Base-by-base conservation (phyloP, 495 filamentous ascomycete genomes). In the Durotheca rogersii region DNA sequence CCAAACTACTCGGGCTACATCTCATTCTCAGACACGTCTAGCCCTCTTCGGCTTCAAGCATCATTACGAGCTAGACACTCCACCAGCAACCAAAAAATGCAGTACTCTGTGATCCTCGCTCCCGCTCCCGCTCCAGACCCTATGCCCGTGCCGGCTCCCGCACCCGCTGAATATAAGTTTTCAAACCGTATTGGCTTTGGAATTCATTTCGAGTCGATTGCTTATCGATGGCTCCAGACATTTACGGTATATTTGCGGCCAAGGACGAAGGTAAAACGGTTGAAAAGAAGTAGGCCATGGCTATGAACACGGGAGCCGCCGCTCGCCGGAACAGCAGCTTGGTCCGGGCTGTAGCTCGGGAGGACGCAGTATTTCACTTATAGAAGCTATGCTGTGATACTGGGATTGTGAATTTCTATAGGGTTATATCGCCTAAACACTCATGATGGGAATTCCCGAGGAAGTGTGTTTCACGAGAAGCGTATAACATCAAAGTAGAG, bases 101-200 rank as follows among this genome's bases (percentile, higher is more conserved):
- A 51, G 37, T 51, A 43, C 39, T 51, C 47, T 5, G 0, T 51
- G 7, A 7, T 42, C 23, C 30, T 51, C 27, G 35, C 38, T 23
- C 11, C 43, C 9, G 47, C 38, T 6, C 47, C 37, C 7, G 16
- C 14, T 7, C 37, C 36, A 12, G 36, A n/a, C 2, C 18, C 36
- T 23, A 19, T 19, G 16, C 18, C 37, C 2, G 37, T 10, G 17
- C 36, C 36, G 20, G 21, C 30, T 10, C 47, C 39, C 1, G 27
- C 36, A 32, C 47, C 38, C 4, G 47, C 47, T 7, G 47, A 51
- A 17, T 51, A 39, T 51, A 19, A 51, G 47, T 16, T 15, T 6
- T 27, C 4, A 4, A 9, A 9, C 23, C 23, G 9, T 9, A 27
- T 27, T 27, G 23, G n/a, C n/a, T n/a, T n/a, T n/a, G n/a, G n/a